Conservation (phyloP, 1,139 yeast species). For the Candida sp. region DNA sequence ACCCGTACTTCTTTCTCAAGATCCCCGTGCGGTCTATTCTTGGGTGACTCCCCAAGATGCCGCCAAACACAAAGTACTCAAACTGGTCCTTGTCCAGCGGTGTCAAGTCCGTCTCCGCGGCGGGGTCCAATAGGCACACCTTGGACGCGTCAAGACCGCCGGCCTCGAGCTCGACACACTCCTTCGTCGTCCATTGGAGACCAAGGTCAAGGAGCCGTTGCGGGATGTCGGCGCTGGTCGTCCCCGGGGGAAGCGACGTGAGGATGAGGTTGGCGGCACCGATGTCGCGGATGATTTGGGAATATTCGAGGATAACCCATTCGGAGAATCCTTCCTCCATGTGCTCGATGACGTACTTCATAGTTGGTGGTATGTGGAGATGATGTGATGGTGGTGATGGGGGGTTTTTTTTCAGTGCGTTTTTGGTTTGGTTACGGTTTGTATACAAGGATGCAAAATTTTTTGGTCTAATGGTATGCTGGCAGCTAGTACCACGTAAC, state of each 20-base stretch:
- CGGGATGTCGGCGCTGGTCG: conserved; percentile 72
- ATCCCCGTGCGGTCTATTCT: conserved; percentile 96
- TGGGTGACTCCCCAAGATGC: conserved; percentile 96
- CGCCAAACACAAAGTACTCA: conserved; percentile 94
- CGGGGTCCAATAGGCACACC: conserved; percentile 89
- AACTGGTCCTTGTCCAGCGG: conserved; percentile 70
- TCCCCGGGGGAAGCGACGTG: conserved; percentile 73
- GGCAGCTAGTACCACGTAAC: too few species aligned
- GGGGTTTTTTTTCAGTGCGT: not conserved
- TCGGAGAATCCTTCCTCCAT: conserved; percentile 98
- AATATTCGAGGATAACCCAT: conserved; percentile 92
- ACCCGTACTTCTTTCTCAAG: conserved; percentile 76
- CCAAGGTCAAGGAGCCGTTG: conserved; percentile 60
- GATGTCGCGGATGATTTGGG: conserved; percentile 80
- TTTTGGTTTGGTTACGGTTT: not conserved
- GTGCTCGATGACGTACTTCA: conserved; percentile 95
- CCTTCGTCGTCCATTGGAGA: conserved; percentile 81
- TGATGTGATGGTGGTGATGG: not conserved
- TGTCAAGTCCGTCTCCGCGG: conserved; percentile 72
- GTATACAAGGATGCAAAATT: not conserved
- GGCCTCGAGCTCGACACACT: conserved; percentile 56
- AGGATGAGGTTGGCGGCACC: conserved; percentile 77
- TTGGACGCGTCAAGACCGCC: conserved; percentile 50
- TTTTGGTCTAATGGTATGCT: not conserved
- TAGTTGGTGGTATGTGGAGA: conserved; percentile 21